These are phyloP conservation scores for Beauveria caledonica DNA, from an alignment of 2,329 filamentous ascomycete genomes.

Conservation along the genomic window DNA sequence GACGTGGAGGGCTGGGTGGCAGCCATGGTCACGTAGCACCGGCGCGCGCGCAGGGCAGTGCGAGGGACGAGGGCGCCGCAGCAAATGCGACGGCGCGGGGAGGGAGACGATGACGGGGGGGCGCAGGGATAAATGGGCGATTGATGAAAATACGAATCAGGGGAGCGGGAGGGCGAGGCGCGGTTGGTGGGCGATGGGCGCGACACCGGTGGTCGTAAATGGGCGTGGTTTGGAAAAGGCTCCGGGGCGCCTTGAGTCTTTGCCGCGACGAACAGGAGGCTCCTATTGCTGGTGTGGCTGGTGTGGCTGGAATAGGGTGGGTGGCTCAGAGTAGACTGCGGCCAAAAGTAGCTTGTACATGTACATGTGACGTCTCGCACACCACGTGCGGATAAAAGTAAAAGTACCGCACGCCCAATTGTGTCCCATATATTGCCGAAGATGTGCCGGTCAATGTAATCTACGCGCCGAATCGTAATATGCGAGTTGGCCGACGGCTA, in stretches of 20 bases:
- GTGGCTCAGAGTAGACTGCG: neutral
- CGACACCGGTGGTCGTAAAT: conserved; percentile 4
- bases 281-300: neutral
- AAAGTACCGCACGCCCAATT: neutral
- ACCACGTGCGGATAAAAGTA: neutral
- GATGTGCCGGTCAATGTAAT: neutral
- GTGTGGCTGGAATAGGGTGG: neutral
- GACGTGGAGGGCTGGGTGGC: conserved; percentile 30
- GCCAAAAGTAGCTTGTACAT: neutral
- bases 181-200: conserved; percentile 6
- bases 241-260: neutral
- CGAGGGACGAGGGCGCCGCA: conserved; percentile 9
- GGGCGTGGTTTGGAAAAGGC: conserved; percentile 8
- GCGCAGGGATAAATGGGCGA: neutral
- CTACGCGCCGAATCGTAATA: neutral
- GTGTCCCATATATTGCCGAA: neutral
- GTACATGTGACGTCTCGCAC: neutral
- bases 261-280: conserved; percentile 11
- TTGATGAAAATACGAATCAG: neutral
- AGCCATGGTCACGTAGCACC: conserved; percentile 33
- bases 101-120: neutral
- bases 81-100: conserved; percentile 10
- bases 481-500: neutral
- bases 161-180: neutral
- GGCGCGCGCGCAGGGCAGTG: conserved; percentile 16